A percentile compares a stretch with the other conserved stretches of the same genome.
phyloP scores from a whole-genome alignment of 1,284 basidiomycete genomes.

The Phellopilus nigrolimitatus region DNA sequence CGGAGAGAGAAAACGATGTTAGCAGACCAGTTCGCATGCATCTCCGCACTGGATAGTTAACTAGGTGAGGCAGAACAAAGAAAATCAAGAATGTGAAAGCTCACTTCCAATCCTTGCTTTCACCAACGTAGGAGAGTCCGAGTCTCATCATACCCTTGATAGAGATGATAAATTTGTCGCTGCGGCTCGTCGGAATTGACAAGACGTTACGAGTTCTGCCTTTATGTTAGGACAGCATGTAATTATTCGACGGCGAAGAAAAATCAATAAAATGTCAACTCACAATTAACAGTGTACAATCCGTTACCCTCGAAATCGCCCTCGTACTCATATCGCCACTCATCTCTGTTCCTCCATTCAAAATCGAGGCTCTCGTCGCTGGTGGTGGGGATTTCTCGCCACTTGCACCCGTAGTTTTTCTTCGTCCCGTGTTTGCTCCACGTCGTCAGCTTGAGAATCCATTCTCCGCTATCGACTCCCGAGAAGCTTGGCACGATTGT shows the following conservation, averaged over 20 bases:
- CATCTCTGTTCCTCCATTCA: slow-evolving; percentile 21
- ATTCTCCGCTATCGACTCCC: slow-evolving; percentile 27
- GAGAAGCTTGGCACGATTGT: slow-evolving; percentile 31
- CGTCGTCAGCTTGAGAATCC: slow-evolving; percentile 27
- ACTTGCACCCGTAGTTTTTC: slow-evolving; percentile 25
- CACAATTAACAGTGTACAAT: slow-evolving; percentile 10
- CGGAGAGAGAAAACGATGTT: slow-evolving; percentile 7
- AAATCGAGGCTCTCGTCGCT: slow-evolving; percentile 21
- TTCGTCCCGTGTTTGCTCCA: slow-evolving; percentile 28
- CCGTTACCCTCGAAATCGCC: slow-evolving; percentile 16
- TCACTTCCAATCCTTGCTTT: slow-evolving; percentile 17
- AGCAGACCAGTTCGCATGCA: slow-evolving; percentile 9
- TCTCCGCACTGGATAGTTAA: slow-evolving; percentile 11
- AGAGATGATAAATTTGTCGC: slow-evolving; percentile 27
- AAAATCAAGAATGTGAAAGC: too few species aligned
- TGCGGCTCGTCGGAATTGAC: slow-evolving; percentile 28
- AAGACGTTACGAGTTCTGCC: slow-evolving; percentile 30
- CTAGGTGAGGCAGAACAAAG: too few species aligned
- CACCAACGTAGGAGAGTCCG: slow-evolving; percentile 20
- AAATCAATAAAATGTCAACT: background rate
- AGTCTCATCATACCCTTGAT: slow-evolving; percentile 28
- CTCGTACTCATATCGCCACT: slow-evolving; percentile 20
- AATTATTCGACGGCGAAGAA: background rate
- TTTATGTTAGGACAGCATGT: slow-evolving; percentile 6
- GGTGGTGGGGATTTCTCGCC: slow-evolving; percentile 20